Conservation (phyloP, 257 asterid genomes). For the Solanum microdontum region DNA sequence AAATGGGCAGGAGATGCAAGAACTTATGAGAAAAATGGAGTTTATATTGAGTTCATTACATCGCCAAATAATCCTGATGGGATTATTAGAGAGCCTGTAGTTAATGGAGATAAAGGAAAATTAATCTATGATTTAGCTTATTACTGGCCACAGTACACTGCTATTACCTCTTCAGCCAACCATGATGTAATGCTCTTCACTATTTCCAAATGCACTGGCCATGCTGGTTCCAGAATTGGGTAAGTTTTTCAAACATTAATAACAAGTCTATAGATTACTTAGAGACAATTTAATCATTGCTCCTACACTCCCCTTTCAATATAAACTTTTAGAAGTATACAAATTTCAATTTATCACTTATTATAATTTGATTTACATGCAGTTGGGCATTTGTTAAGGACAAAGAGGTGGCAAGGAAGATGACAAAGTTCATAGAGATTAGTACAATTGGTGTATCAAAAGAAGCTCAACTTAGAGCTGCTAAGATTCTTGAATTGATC, state of each 20-base stretch:
- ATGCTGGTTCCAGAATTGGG: slow-evolving; percentile 96
- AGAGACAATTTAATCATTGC: no score
- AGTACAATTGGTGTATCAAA: slow-evolving; percentile 84
- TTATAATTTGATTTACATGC: slow-evolving; percentile 4
- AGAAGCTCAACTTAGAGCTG: slow-evolving; percentile 25
- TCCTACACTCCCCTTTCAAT: no score
- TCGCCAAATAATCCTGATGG: no score
- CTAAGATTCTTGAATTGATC: slow-evolving; percentile 26
- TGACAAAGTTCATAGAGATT: slow-evolving; percentile 62
- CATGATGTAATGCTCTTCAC: slow-evolving; percentile 70
- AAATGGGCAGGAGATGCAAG: slow-evolving; percentile 75
- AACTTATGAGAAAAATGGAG: no score
- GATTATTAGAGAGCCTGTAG: no score
- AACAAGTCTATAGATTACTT: neutral
- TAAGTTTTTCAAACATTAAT: neutral
- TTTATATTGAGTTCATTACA: no score
- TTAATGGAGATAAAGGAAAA: no score
- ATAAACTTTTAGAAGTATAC: neutral
- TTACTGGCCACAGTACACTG: slow-evolving; percentile 58
- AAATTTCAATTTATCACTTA: neutral
- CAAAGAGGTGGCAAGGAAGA: slow-evolving; percentile 45
- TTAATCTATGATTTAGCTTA: no score
- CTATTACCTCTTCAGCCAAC: slow-evolving; percentile 53
- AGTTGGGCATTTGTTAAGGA: slow-evolving; percentile 89
- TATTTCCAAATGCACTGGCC: slow-evolving; percentile 82